phyloP scores from a whole-genome alignment of 768 basidiomycete species.

The Russula abietina region DNA sequence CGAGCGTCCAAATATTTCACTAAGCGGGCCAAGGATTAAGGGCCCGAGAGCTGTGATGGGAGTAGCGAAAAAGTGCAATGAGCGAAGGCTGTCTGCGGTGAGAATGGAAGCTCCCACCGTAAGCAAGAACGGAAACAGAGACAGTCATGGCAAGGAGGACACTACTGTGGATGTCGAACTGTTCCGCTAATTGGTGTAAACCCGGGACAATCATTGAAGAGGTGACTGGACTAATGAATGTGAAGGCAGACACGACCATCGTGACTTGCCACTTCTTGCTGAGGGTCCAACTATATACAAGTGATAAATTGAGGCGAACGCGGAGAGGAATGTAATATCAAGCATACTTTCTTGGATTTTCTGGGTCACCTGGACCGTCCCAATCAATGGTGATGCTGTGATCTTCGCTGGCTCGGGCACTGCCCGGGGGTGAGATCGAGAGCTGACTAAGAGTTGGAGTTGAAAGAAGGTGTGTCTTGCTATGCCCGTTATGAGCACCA shows the following conservation, averaged over 20 bases:
- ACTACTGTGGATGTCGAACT: conserved; percentile 47
- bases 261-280: too few relatives aligned
- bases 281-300: too few relatives aligned
- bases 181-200: conserved; percentile 35
- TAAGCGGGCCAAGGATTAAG: too few relatives aligned
- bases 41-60: conserved; percentile 45
- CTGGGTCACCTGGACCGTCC: conserved; percentile 21
- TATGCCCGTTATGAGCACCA: neutral
- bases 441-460: neutral
- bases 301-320: too few relatives aligned
- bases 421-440: neutral
- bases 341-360: too few relatives aligned
- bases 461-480: neutral
- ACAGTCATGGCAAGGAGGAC: too few relatives aligned
- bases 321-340: too few relatives aligned
- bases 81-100: too few relatives aligned
- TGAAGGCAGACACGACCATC: too few relatives aligned
- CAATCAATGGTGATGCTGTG: conserved; percentile 15
- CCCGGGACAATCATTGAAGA: conserved; percentile 77
- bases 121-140: too few relatives aligned
- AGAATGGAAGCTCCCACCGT: too few relatives aligned
- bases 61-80: neutral
- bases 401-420: neutral
- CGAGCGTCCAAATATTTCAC: too few relatives aligned
- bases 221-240: conserved; percentile 53